Conservation (phyloP, 805 yeast genomes). For the Kluyveromyces nonfermentans region DNA sequence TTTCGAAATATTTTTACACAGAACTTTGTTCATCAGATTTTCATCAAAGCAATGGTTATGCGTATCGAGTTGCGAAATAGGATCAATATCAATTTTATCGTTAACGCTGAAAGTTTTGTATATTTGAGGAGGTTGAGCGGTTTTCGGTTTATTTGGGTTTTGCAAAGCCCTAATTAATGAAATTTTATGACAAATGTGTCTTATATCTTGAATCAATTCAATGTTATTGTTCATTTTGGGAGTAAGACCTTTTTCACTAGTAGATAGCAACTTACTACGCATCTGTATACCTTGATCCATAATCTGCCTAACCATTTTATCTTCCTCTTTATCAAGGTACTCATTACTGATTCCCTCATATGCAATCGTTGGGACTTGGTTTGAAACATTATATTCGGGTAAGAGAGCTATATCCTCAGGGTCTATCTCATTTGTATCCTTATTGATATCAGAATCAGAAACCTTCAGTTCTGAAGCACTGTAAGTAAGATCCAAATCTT, state of each 20-base stretch:
- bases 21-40: constrained; percentile 54
- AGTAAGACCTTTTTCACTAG: constrained; percentile 48
- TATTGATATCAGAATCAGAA: constrained; percentile 23
- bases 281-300: constrained; percentile 30
- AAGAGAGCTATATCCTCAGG: constrained; percentile 51
- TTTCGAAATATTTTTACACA: constrained; percentile 64
- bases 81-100: constrained; percentile 67
- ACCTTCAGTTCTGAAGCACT: constrained; percentile 4
- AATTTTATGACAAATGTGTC: constrained; percentile 82
- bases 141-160: constrained; percentile 43
- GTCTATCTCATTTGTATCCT: constrained; percentile 36
- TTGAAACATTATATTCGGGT: constrained; percentile 75
- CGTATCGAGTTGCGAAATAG: constrained; percentile 62
- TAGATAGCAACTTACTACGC: constrained; percentile 31
- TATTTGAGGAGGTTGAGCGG: constrained; percentile 10
- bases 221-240: constrained; percentile 57
- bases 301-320: constrained; percentile 34
- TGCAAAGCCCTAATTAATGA: constrained; percentile 86
- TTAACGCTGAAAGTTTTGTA: constrained; percentile 37
- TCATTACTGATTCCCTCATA: constrained; percentile 46
- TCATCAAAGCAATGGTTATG: constrained; percentile 48
- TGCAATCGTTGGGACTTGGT: constrained; percentile 62
- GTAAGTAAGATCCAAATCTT: constrained; percentile 13
- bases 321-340: constrained; percentile 37
- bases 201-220: constrained; percentile 72